A percentile compares a stretch with the other conserved stretches of the same genome.
Conservation (phyloP, 2,329 filamentous ascomycete genomes). For the Pestalotiopsis sp. region DNA sequence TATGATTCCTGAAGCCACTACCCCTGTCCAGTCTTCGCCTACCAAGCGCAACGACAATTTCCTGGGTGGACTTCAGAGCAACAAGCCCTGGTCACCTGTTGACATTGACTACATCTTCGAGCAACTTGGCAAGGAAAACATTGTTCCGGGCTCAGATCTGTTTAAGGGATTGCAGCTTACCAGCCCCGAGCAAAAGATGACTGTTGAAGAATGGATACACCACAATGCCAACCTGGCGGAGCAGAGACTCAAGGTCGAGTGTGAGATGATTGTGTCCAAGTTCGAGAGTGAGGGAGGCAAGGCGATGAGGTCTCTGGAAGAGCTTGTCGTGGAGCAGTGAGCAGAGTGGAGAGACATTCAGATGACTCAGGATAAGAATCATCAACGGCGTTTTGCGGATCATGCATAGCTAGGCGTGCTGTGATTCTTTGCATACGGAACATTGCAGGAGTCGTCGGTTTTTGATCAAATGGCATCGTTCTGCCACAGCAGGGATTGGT, state of each 20-base stretch:
- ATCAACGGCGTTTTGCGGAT: not conserved
- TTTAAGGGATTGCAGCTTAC: slow-evolving; percentile 64
- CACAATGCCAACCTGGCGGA: slow-evolving; percentile 82
- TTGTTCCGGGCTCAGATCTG: slow-evolving; percentile 42
- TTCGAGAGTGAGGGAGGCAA: slow-evolving; percentile 84
- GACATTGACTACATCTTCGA: slow-evolving; percentile 77
- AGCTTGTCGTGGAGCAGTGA: slow-evolving; percentile 58
- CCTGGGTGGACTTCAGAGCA: slow-evolving; percentile 58
- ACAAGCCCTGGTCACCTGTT: slow-evolving; percentile 69
- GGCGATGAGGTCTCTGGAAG: slow-evolving; percentile 78
- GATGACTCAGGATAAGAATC: not conserved
- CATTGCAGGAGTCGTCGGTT: not conserved
- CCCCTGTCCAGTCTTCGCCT: slow-evolving; percentile 58
- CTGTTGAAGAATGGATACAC: slow-evolving; percentile 89
- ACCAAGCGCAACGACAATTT: slow-evolving; percentile 63
- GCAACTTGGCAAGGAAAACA: slow-evolving; percentile 55
- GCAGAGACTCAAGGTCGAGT: slow-evolving; percentile 76
- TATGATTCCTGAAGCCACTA: slow-evolving; percentile 48
- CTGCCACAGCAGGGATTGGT: not conserved
- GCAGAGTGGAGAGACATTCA: not conserved
- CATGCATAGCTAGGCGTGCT: not conserved
- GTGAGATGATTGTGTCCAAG: slow-evolving; percentile 77
- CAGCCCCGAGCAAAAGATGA: slow-evolving; percentile 84
- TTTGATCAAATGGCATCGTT: not conserved
- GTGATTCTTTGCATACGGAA: not conserved